phyloP scores from a whole-genome alignment of 208 protist species.

The Leishmania aethiopica region DNA sequence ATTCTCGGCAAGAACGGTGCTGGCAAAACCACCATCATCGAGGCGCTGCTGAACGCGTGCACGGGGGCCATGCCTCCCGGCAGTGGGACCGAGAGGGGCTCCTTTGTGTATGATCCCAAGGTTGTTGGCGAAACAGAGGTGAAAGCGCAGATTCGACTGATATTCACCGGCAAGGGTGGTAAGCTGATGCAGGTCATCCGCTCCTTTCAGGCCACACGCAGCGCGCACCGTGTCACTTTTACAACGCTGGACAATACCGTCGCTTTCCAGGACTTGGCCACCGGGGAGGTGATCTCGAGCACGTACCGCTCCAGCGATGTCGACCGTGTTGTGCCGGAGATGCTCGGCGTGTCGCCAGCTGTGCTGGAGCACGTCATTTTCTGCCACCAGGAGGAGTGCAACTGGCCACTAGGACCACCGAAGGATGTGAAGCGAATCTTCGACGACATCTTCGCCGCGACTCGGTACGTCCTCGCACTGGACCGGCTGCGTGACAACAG shows the following conservation, averaged over 20 bases:
- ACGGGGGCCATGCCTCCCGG: slow-evolving; percentile 97
- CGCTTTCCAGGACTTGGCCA: slow-evolving; percentile 88
- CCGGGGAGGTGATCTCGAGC: slow-evolving; percentile 78
- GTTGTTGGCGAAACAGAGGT: slow-evolving; percentile 94
- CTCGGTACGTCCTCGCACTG: slow-evolving; percentile 92
- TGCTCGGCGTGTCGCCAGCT: slow-evolving; percentile 97
- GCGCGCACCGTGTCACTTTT: slow-evolving; percentile 88
- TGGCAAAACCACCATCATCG: slow-evolving; percentile 98
- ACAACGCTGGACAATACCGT: slow-evolving; percentile 95
- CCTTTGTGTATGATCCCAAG: slow-evolving; percentile 98
- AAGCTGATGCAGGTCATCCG: slow-evolving; percentile 93
- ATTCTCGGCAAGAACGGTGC: slow-evolving; percentile 98
- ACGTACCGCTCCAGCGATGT: slow-evolving; percentile 94
- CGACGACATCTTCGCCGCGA: slow-evolving; percentile 98
- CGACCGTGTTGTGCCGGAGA: slow-evolving; percentile 95
- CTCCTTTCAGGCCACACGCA: slow-evolving; percentile 92
- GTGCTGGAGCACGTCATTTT: slow-evolving; percentile 99
- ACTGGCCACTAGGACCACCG: slow-evolving; percentile 96
- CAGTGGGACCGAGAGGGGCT: slow-evolving; percentile 87
- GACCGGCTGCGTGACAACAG: slow-evolving; percentile 86
- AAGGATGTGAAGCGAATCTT: slow-evolving; percentile 98
- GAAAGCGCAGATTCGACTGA: slow-evolving; percentile 97
- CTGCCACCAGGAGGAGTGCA: slow-evolving; percentile 98
- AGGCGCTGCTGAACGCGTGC: slow-evolving; percentile 97
- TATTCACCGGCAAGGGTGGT: slow-evolving; percentile 84